Base-by-base conservation (phyloP, 768 basidiomycete species). In the Kwoniella heveanensis region DNA sequence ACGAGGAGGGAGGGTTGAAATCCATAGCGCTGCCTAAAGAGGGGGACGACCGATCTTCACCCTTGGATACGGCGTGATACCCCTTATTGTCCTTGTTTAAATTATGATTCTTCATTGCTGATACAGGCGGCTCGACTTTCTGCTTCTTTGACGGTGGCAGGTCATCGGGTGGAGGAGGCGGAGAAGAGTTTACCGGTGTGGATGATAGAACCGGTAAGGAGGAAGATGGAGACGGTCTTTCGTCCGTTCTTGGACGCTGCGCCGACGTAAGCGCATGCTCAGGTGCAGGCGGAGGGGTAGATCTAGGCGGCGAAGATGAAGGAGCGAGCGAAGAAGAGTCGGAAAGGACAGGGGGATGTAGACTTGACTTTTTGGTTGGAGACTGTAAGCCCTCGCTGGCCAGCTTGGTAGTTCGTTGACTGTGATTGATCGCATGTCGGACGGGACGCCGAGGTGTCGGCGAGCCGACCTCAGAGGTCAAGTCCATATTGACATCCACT, bases 401-500 rank as follows among this genome's bases (percentile, higher is more conserved):
- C 13, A 7, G 32, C 32, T 36, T 36, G 7, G 32, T 36, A 13
- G 6, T 36, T 13, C 7, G 32, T 36, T 13, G 32, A 36, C 1
- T 32, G n/a, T 7, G 10, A 25, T 21, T 19, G 26, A n/a, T 13
- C 32, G 19, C 10, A 8, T 29, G 17, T 9, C 54, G 55, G 27
- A 46, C 24, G 17, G 57, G 57, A n/a, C 50, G 36, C 13, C 58
- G 58, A 37, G 58, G 58, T 22, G 58, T 60, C 8, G 58, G 58
- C 25, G 58, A 60, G 10, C 58, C 58, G 13, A 17, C 39, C 15
- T 44, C 39, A 10, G 39, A 44, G 6, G 10, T 44, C 39, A 17
- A 9, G 4, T 44, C 39, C 39, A 44, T 44, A 9, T 57, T 26
- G 2, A 17, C n/a, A 37, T 37, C 44, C 32, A n/a, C 24, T 56